Base-by-base conservation (phyloP, 2,329 filamentous ascomycete species). In the Grosmannia clavigera region DNA sequence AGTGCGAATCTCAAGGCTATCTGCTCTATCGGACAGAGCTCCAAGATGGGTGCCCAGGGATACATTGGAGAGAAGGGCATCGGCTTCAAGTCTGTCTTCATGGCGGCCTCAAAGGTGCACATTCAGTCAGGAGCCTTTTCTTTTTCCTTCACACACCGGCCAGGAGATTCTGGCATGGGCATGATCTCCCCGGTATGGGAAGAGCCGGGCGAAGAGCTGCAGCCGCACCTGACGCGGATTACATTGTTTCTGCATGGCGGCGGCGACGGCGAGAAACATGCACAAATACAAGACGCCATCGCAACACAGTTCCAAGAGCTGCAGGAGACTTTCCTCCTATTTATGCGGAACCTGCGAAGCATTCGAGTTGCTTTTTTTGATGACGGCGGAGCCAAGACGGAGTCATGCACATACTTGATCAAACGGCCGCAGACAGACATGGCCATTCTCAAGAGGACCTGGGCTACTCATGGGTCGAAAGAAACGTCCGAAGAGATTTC, bases 11-110 rank as follows among this genome's bases (percentile, higher is more conserved):
- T 81, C 4, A 54, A 57, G 2, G 77, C 78, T 0, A 76, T 81
- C 25, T 81, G 78, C 63, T 58, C 65, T 1, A 69, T 78, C 1
- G 74, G 74, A 0, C 57, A 73, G 19, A 81, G 78, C 64, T 75
- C 78, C 5, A 81, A 80, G 59, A 69, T 65, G 0, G 67, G 64
- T 1, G 67, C 68, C 0, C 70, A 73, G 7, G 54, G 73, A 0
- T 78, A 77, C 50, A 77, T 78, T n/a, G 76, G 77, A 2, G 75
- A 76, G 60, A 79, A 80, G 59, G 77, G 77, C 11, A 77, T 80
- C 19, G 78, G 77, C 0, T 80, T 80, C 68, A 80, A 80, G 61
- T 78, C 76, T 0, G 75, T 78, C 1, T 81, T 80, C 62, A 78
- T 71, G 65, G 76, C 70, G 0, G 75, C 77, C 0, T 72, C 67